A percentile compares a stretch with the other conserved stretches of the same genome.
phyloP scores from a whole-genome alignment of 208 protist species.

The Balamuthia mandrillaris region DNA sequence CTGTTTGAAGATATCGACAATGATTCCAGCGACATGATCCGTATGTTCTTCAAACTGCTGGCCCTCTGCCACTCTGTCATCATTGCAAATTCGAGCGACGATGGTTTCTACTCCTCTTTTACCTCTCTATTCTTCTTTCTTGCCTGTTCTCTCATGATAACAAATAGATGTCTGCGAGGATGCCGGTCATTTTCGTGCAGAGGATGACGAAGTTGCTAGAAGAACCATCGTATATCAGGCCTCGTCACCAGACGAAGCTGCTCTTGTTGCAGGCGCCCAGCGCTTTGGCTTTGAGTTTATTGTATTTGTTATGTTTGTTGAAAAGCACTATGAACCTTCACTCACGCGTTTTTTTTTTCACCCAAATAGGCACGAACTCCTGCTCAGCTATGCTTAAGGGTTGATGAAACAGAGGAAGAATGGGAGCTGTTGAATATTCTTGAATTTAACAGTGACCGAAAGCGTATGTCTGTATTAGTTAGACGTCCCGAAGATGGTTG shows the following conservation, averaged over 20 bases:
- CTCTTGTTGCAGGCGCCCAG: constrained; percentile 64
- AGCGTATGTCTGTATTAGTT: constrained; percentile 69
- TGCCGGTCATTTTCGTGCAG: neutral
- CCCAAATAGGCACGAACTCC: neutral
- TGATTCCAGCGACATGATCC: neutral
- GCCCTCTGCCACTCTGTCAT: constrained; percentile 19
- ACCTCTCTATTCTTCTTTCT: too few relatives aligned
- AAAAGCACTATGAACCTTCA: neutral
- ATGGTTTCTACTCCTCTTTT: too few relatives aligned
- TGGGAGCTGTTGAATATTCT: constrained; percentile 63
- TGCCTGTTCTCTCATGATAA: too few relatives aligned
- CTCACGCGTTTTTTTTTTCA: neutral
- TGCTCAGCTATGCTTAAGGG: neutral
- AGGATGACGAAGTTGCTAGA: neutral
- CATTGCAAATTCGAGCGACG: neutral
- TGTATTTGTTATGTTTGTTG: neutral
- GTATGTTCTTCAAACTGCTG: constrained; percentile 2
- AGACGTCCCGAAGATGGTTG: constrained; percentile 6
- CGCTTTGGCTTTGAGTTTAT: constrained; percentile 60
- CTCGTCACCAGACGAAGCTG: constrained; percentile 70
- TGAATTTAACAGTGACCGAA: constrained; percentile 73
- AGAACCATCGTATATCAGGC: constrained; percentile 55
- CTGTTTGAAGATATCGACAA: neutral
- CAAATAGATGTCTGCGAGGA: neutral
- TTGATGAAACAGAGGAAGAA: constrained; percentile 8